Evolutionary conservation across 306 rosid genomes (phyloP).

Genomic region (Cicer chorassanicum): DNA sequence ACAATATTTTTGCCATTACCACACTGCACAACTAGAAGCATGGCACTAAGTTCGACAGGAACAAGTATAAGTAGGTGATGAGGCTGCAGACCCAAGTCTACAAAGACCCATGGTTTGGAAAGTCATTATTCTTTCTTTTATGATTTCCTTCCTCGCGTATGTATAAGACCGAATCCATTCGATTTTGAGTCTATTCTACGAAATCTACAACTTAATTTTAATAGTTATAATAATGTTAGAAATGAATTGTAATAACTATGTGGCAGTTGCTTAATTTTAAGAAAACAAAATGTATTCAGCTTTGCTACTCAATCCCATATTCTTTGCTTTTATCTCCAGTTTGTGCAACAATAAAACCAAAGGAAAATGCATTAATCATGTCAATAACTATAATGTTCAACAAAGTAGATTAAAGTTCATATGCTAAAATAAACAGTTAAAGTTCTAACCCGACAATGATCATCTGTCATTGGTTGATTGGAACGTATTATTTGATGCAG

Average conservation of each 20-base stretch:
- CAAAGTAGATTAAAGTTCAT: constrained; percentile 28
- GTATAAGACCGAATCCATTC: no score
- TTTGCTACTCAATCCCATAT: constrained; percentile 20
- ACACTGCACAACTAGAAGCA: no score
- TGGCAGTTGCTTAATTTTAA: no score
- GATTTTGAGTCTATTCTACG: no score
- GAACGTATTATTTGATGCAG: constrained; percentile 92
- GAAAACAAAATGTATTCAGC: neutral
- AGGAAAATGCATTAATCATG: constrained; percentile 1
- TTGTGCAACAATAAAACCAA: constrained; percentile 26
- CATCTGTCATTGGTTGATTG: constrained; percentile 80
- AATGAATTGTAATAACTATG: no score
- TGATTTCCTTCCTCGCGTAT: no score
- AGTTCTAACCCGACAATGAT: constrained; percentile 91
- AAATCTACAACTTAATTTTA: no score
- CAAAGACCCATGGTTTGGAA: no score
- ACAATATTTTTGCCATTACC: no score
- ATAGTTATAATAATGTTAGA: no score
- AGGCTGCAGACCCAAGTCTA: no score
- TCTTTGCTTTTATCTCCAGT: neutral
- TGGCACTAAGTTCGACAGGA: neutral
- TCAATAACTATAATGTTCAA: constrained; percentile 4
- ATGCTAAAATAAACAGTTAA: constrained; percentile 34
- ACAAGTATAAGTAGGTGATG: neutral
- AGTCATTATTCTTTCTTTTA: no score